phyloP scores from a whole-genome alignment of 306 rosid genomes.

The Vigna trinervia region DNA sequence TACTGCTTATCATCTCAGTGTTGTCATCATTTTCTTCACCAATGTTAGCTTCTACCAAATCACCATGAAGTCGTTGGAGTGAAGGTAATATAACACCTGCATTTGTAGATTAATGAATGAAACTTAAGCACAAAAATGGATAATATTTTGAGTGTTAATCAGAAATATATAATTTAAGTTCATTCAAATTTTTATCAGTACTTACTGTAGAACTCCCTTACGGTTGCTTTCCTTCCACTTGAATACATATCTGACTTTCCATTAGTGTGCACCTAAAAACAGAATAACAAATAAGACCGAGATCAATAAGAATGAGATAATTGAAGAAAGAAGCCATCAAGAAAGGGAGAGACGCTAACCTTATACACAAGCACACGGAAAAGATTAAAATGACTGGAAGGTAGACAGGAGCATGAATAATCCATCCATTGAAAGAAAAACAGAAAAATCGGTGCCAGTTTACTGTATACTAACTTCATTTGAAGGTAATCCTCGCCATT shows the following conservation, averaged over 20 bases:
- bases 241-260: slow-evolving; percentile 58
- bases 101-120: slow-evolving; percentile 36
- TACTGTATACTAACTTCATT: slow-evolving; percentile 71
- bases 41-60: slow-evolving; percentile 50
- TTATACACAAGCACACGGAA: slow-evolving; percentile 64
- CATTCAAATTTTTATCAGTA: neutral
- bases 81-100: slow-evolving; percentile 83
- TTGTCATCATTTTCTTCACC: slow-evolving; percentile 47
- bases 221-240: slow-evolving; percentile 69
- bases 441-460: slow-evolving; percentile 68
- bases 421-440: slow-evolving; percentile 70
- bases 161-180: neutral
- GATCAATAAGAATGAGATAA: slow-evolving; percentile 3
- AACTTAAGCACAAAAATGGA: neutral
- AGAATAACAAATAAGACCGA: no score
- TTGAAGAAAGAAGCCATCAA: neutral
- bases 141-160: neutral
- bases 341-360: slow-evolving; percentile 52
- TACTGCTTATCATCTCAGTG: slow-evolving; percentile 43
- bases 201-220: slow-evolving; percentile 67
- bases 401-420: slow-evolving; percentile 64
- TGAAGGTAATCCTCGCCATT: slow-evolving; percentile 64
- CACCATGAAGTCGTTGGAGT: slow-evolving; percentile 63
- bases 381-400: slow-evolving; percentile 60
- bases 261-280: slow-evolving; percentile 53